A percentile compares a stretch with the other conserved stretches of the same genome.
phyloP scores from a whole-genome alignment of 1,284 basidiomycete species.

The Ustilago shanxiensis region DNA sequence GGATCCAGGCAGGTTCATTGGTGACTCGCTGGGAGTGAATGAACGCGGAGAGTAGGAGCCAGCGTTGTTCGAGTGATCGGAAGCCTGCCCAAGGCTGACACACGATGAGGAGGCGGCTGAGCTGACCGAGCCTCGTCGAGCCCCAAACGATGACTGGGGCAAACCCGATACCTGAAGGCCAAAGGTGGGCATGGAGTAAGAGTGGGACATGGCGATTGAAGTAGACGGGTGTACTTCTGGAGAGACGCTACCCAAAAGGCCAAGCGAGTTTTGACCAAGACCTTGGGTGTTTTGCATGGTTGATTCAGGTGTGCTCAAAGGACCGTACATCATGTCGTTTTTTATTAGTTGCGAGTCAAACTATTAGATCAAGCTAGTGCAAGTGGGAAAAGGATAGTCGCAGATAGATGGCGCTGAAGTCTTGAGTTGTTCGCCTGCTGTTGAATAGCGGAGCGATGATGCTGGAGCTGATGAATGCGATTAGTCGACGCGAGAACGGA shows the following conservation, averaged over 20 bases:
- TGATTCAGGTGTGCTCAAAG: conserved; percentile 14
- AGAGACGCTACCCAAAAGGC: conserved; percentile 43
- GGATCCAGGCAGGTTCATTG: conserved; percentile 41
- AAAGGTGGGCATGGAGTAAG: conserved; percentile 38
- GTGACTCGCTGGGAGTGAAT: conserved; percentile 46
- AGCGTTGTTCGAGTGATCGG: conserved; percentile 23
- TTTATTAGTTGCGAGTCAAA: background rate
- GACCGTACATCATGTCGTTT: conserved; percentile 29
- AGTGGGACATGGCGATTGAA: conserved; percentile 44
- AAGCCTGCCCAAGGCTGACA: conserved; percentile 31
- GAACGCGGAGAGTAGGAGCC: conserved; percentile 50
- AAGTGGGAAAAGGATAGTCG: background rate
- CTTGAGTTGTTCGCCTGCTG: background rate
- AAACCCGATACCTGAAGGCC: conserved; percentile 17
- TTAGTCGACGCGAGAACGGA: conserved; percentile 10
- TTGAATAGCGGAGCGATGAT: conserved; percentile 1
- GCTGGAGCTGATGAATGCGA: conserved; percentile 10
- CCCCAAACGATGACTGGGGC: conserved; percentile 18
- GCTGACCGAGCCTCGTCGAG: conserved; percentile 43
- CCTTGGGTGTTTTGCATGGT: conserved; percentile 11
- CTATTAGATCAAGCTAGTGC: background rate
- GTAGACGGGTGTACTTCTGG: conserved; percentile 17
- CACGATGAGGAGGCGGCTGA: conserved; percentile 48
- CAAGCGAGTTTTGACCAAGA: conserved; percentile 39
- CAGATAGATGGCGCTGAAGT: background rate